A percentile compares a stretch with the other conserved stretches of the same genome.
phyloP scores from a whole-genome alignment of 441 rosid genomes.

The Erysimum cheiri region DNA sequence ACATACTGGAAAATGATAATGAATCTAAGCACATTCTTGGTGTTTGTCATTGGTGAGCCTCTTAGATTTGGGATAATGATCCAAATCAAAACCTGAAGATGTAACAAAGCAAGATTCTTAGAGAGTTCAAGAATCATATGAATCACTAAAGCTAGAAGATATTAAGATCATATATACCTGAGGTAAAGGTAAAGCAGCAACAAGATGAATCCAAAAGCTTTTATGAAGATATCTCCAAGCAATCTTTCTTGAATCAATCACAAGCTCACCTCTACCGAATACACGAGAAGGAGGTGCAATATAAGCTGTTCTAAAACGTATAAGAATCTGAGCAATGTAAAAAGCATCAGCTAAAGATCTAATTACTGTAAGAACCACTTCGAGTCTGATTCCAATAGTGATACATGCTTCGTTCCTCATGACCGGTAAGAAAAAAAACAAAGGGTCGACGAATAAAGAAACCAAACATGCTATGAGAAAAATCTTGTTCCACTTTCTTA shows the following conservation, averaged over 20 bases:
- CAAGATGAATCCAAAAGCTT: conserved; percentile 73
- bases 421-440: conserved; percentile 77
- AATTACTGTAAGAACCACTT: conserved; percentile 61
- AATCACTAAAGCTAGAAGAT: conserved; percentile 7
- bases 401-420: conserved; percentile 65
- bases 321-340: conserved; percentile 68
- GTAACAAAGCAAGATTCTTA: conserved; percentile 7
- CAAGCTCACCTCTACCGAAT: conserved; percentile 93
- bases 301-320: conserved; percentile 80
- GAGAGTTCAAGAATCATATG: not conserved
- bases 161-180: conserved; percentile 53
- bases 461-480: conserved; percentile 74
- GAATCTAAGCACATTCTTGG: conserved; percentile 79
- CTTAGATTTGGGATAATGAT: conserved; percentile 66
- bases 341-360: conserved; percentile 80
- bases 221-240: conserved; percentile 62
- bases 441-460: conserved; percentile 86
- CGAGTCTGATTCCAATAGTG: conserved; percentile 60
- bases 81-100: conserved; percentile 78
- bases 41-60: conserved; percentile 76
- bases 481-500: conserved; percentile 78
- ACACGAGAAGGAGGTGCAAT: conserved; percentile 92
- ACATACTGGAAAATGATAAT: conserved; percentile 81
- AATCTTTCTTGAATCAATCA: conserved; percentile 74
- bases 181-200: conserved; percentile 91